Conservation (phyloP, 306 rosid species). For the Citrullus mucosospermus region DNA sequence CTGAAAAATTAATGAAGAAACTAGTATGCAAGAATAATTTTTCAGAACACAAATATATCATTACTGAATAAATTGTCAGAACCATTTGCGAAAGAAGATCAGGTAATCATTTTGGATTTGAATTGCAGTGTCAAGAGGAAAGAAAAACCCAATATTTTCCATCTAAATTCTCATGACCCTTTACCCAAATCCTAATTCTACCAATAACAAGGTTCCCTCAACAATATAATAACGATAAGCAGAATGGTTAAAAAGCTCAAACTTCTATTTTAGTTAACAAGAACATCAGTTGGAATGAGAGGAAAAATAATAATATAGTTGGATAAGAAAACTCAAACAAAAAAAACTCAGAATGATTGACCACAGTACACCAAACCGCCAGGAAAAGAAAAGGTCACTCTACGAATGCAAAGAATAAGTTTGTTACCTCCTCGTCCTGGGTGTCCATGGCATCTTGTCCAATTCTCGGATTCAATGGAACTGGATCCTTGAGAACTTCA, state of each 20-base stretch:
- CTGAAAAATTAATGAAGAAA: neutral
- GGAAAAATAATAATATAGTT: neutral
- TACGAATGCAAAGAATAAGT: neutral
- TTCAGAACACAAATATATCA: neutral
- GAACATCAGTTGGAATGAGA: neutral
- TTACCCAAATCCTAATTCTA: neutral
- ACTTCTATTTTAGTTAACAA: neutral
- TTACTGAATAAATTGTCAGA: neutral
- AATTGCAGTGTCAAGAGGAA: neutral
- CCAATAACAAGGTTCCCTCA: neutral
- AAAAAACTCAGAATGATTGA: neutral
- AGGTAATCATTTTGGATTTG: neutral
- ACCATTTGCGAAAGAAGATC: neutral
- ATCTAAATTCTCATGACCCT: neutral
- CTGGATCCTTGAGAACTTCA: slow-evolving; percentile 74
- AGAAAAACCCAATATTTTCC: neutral
- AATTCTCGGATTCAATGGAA: slow-evolving; percentile 58
- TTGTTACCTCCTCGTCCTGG: slow-evolving; percentile 56
- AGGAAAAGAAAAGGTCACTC: neutral
- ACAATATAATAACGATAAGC: neutral
- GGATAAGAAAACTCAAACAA: neutral
- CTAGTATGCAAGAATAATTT: neutral
- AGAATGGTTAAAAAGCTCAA: neutral
- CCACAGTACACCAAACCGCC: neutral
- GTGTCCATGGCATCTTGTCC: slow-evolving; percentile 63